Percentiles rank a stretch among this genome's conserved stretches.
Evolutionary conservation across 192 early-diverging fungal species (phyloP).

Genomic region (Mortierella alpina): DNA sequence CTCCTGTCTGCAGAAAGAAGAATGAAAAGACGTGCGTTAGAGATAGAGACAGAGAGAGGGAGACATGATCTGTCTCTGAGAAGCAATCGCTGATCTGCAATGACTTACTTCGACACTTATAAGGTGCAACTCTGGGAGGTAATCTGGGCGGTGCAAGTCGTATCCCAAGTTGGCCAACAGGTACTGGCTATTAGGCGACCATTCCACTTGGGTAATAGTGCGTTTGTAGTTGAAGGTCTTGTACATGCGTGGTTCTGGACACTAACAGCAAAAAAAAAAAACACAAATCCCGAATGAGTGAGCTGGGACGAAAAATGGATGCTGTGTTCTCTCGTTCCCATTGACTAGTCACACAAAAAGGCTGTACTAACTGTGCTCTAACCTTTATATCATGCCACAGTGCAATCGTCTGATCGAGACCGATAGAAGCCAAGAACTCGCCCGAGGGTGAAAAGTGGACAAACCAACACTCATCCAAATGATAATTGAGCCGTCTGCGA

Average conservation of each 20-base stretch:
- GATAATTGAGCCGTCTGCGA: slow-evolving; percentile 25
- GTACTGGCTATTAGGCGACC: slow-evolving; percentile 42
- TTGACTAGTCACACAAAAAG: too few relatives aligned
- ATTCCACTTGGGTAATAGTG: slow-evolving; percentile 8
- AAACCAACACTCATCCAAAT: slow-evolving; percentile 45
- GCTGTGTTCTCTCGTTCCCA: background rate
- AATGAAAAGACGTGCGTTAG: background rate
- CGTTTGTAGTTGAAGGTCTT: slow-evolving; percentile 16
- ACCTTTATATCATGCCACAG: slow-evolving; percentile 34
- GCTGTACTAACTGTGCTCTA: background rate
- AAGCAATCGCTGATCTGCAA: background rate
- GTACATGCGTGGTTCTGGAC: slow-evolving; percentile 25
- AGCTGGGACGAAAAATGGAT: background rate
- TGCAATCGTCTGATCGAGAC: slow-evolving; percentile 14
- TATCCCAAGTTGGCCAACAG: slow-evolving; percentile 15
- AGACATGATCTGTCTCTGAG: background rate
- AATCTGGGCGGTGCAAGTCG: background rate
- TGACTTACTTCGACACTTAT: slow-evolving; percentile 14
- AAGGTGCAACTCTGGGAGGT: slow-evolving; percentile 1
- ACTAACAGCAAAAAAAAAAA: slow-evolving; percentile 5
- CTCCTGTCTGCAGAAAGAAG: background rate
- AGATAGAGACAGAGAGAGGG: background rate
- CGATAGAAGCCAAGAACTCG: slow-evolving; percentile 33
- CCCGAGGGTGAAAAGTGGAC: slow-evolving; percentile 42
- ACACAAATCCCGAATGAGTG: background rate